Percentiles rank a stretch among this genome's conserved stretches.
These are phyloP conservation scores for Hansenula sp. DNA, from an alignment of 1,139 yeast species.

Conservation along the genomic window DNA sequence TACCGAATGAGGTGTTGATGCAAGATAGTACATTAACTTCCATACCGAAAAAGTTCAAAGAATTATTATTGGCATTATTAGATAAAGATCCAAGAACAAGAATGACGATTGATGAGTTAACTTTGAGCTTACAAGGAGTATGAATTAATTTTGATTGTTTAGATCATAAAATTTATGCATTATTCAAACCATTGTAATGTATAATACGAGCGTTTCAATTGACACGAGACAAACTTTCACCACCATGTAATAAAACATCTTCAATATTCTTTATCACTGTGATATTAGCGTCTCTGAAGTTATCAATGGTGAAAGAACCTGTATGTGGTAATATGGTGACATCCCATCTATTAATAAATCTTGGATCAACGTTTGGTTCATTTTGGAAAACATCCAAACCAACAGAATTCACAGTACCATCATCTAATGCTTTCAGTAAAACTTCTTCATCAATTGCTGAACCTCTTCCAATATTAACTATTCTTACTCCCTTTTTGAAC, in stretches of 20 bases:
- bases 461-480: constrained; percentile 83
- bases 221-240: constrained; percentile 16
- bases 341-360: constrained; percentile 55
- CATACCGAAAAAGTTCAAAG: neutral
- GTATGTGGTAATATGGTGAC: constrained; percentile 75
- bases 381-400: constrained; percentile 79
- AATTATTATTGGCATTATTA: neutral
- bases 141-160: no score
- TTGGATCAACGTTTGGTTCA: constrained; percentile 60
- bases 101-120: neutral
- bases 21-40: neutral
- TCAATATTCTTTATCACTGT: constrained; percentile 20
- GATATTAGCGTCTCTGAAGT: constrained; percentile 15
- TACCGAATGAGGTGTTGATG: neutral
- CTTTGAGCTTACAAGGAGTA: neutral
- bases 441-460: constrained; percentile 69
- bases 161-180: no score
- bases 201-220: neutral
- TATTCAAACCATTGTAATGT: no score
- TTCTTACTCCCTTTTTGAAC: constrained; percentile 53
- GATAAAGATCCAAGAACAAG: constrained; percentile 1
- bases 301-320: constrained; percentile 35
- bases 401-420: constrained; percentile 67
- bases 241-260: constrained; percentile 18
- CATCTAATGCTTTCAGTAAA: constrained; percentile 58